phyloP scores from a whole-genome alignment of 371 early-diverging fungal genomes.

The Batkoa obscura region DNA sequence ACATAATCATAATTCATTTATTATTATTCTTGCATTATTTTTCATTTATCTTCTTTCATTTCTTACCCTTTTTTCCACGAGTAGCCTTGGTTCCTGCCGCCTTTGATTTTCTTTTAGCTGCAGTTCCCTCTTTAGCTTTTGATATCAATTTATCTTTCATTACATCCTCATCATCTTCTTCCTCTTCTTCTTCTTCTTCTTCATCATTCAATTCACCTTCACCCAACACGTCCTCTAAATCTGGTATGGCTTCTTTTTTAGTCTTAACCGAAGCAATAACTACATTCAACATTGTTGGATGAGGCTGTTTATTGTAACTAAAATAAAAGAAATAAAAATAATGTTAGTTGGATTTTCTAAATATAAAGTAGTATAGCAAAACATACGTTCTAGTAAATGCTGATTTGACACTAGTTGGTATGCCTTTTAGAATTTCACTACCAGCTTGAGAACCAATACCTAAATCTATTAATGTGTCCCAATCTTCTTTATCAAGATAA shows the following conservation, averaged over 20 bases:
- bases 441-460: slow-evolving; percentile 25
- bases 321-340: slow-evolving; percentile 8
- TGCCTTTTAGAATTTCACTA: slow-evolving; percentile 24
- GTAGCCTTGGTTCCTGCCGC: too few species aligned
- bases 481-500: slow-evolving; percentile 71
- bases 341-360: too few species aligned
- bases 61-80: too few species aligned
- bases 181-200: slow-evolving; percentile 33
- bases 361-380: neutral
- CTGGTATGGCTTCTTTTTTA: slow-evolving; percentile 24
- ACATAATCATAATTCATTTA: too few species aligned
- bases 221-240: slow-evolving; percentile 23
- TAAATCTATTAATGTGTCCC: slow-evolving; percentile 66
- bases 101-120: neutral
- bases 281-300: slow-evolving; percentile 46
- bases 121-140: slow-evolving; percentile 1
- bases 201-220: slow-evolving; percentile 31
- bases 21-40: too few species aligned
- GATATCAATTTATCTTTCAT: slow-evolving; percentile 26
- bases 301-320: slow-evolving; percentile 52
- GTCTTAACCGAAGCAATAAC: slow-evolving; percentile 17
- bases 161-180: slow-evolving; percentile 18
- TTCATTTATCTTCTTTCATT: too few species aligned
- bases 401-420: slow-evolving; percentile 51
- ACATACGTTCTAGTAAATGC: slow-evolving; percentile 61